These are phyloP conservation scores for Crataegus laevigata DNA, from an alignment of 306 rosid species.

Conservation along the genomic window DNA sequence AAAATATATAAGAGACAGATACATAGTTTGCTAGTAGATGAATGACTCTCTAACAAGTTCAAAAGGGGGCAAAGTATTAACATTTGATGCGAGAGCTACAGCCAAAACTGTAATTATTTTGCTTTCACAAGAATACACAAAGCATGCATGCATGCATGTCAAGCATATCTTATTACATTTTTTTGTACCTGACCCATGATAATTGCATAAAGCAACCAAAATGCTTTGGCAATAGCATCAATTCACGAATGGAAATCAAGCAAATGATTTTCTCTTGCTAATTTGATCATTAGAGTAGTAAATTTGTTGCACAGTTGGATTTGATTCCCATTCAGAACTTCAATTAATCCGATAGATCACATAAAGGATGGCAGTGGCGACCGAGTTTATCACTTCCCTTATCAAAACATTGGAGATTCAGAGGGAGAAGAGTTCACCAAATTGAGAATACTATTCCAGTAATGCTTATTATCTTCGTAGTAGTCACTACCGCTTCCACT, in stretches of 20 bases:
- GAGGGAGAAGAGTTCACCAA: conserved; percentile 90
- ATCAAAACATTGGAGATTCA: conserved; percentile 66
- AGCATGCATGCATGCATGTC: conserved; percentile 1
- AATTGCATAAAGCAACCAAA: conserved; percentile 29
- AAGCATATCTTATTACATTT: conserved; percentile 9
- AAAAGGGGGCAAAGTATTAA: conserved; percentile 9
- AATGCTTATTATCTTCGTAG: conserved; percentile 82
- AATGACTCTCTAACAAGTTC: background rate
- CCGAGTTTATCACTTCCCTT: background rate
- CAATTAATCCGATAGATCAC: background rate
- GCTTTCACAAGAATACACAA: conserved; percentile 24
- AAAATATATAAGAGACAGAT: too few relatives aligned
- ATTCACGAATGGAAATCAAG: too few relatives aligned
- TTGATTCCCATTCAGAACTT: background rate
- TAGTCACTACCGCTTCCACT: conserved; percentile 33
- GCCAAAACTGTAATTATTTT: conserved; percentile 16
- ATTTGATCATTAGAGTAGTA: background rate
- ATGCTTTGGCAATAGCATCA: conserved; percentile 21
- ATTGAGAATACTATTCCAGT: conserved; percentile 90
- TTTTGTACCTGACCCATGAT: background rate
- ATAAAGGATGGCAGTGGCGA: too few relatives aligned
- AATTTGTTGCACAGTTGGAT: too few relatives aligned
- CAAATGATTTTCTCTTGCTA: background rate
- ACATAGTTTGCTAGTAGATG: background rate
- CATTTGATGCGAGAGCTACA: conserved; percentile 20